Percentiles rank a stretch among this genome's conserved stretches.
Evolutionary conservation across 352 stramenopile species (phyloP).

Genomic region (Saprolegnia diclina): DNA sequence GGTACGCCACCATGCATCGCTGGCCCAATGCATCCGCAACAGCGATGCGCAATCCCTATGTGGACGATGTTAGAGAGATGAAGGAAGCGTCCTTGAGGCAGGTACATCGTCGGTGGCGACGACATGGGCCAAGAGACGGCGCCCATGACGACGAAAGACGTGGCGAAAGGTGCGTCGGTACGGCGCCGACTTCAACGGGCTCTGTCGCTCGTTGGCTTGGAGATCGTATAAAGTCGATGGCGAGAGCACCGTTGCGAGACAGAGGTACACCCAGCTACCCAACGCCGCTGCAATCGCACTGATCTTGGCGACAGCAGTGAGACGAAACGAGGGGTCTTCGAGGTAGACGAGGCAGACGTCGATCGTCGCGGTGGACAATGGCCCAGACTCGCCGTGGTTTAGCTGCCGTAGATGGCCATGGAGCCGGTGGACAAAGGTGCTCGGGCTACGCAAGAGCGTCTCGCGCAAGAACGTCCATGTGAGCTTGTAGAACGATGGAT

Average conservation of each 20-base stretch:
- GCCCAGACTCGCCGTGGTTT: background rate
- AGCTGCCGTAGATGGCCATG: background rate
- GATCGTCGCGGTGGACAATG: background rate
- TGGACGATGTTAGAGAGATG: too few relatives aligned
- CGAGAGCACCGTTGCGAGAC: background rate
- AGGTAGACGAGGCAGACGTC: conserved; percentile 22
- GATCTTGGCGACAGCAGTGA: conserved; percentile 3
- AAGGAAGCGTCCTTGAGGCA: too few relatives aligned
- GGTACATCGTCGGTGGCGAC: too few relatives aligned
- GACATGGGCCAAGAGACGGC: too few relatives aligned
- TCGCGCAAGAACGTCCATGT: conserved; percentile 21
- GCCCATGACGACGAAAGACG: background rate
- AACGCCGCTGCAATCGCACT: conserved; percentile 21
- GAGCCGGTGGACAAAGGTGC: conserved; percentile 9
- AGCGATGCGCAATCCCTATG: too few relatives aligned
- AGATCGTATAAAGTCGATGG: background rate
- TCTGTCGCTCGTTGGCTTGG: too few relatives aligned
- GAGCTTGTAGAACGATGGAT: conserved; percentile 11
- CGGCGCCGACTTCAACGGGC: too few relatives aligned
- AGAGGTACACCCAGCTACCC: conserved; percentile 17
- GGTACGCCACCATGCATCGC: background rate
- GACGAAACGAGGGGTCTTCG: conserved; percentile 12
- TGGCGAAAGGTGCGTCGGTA: background rate
- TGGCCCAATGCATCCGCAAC: too few relatives aligned
- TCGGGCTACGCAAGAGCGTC: background rate